Base-by-base conservation (phyloP, 106 monocot genomes). In the Gastrodia elata region DNA sequence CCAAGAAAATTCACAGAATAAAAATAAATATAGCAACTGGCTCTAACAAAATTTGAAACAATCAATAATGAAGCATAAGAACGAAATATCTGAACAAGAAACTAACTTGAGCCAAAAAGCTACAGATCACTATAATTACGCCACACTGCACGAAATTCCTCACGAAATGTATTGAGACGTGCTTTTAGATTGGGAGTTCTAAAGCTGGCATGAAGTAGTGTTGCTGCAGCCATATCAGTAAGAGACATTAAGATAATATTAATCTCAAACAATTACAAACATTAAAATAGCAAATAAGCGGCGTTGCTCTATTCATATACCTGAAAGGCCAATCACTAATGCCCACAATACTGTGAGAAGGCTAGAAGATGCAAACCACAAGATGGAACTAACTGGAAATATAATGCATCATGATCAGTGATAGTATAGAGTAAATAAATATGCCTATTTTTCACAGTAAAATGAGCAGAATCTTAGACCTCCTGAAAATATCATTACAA, bases 101-200 rank as follows among this genome's bases (percentile, higher is more conserved):
- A 46, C 46, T 65, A 65, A 68, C 68, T 6, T 64, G 30, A 68
- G 11, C 32, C 5, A 4, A 16, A 65, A 14, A n/a, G 39, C 81
- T 81, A 95, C 43, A 96, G 77, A 39, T 96, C 95, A 77, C 95
- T 90, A 42, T 96, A 96, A 74, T 90, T 98, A 64, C 97, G 88
- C 97, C 97, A 98, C 10, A 98, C 97, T 40, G 92, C 92, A 75
- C 97, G 97, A 68, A 98, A 98, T 56, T 98, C 97, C 79, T 98
- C 97, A 38, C 93, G 90, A 79, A 98, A 98, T 72, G 97, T 98
- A 80, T 98, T 98, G 11, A 98, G 81, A 0, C 97, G 86, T 75
- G 97, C 97, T 87, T 98, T 98, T 67, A 98, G 58, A 80, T 98
- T 98, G 46, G 97, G 97, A 39, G 90, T 93, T 80, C 93, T 86